These are phyloP conservation scores for Ballota nigra DNA, from an alignment of 257 asterid genomes.

Conservation along the genomic window DNA sequence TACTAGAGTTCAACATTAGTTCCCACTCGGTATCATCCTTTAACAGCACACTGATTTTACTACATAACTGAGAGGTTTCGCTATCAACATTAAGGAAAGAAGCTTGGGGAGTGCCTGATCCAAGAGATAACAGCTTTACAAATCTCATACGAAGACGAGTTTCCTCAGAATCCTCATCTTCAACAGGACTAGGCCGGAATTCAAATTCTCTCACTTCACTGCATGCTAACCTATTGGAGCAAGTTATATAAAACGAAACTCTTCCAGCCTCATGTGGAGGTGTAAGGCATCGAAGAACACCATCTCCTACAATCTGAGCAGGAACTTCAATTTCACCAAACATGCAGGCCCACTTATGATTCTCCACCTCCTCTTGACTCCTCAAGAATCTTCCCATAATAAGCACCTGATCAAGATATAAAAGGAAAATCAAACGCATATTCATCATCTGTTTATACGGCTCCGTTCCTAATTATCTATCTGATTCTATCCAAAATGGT, in stretches of 20 bases:
- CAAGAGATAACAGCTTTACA: constrained; percentile 62
- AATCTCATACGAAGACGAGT: constrained; percentile 71
- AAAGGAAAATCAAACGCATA: constrained; percentile 5
- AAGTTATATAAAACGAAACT: constrained; percentile 80
- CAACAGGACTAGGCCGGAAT: constrained; percentile 42
- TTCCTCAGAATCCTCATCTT: constrained; percentile 58
- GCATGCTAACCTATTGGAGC: constrained; percentile 93
- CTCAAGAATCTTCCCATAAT: constrained; percentile 69
- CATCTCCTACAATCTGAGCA: constrained; percentile 70
- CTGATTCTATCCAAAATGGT: too few relatives aligned
- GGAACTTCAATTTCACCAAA: constrained; percentile 92
- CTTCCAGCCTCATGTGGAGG: constrained; percentile 72
- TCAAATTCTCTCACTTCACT: constrained; percentile 95
- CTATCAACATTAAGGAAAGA: constrained; percentile 29
- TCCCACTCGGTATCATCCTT: constrained; percentile 75
- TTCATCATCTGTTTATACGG: not conserved
- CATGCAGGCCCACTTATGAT: constrained; percentile 89
- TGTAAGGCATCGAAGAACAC: constrained; percentile 77
- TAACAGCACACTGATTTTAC: constrained; percentile 55
- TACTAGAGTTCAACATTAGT: constrained; percentile 41
- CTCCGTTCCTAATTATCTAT: too few relatives aligned
- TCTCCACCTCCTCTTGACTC: constrained; percentile 54
- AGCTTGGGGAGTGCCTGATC: constrained; percentile 37
- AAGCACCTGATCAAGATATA: constrained; percentile 50
- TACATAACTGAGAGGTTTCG: constrained; percentile 42